Evolutionary conservation across 805 yeast genomes (phyloP), one percentile per base, ranked within the genome.

Genomic region (Sugiyamaella floridensis): DNA sequence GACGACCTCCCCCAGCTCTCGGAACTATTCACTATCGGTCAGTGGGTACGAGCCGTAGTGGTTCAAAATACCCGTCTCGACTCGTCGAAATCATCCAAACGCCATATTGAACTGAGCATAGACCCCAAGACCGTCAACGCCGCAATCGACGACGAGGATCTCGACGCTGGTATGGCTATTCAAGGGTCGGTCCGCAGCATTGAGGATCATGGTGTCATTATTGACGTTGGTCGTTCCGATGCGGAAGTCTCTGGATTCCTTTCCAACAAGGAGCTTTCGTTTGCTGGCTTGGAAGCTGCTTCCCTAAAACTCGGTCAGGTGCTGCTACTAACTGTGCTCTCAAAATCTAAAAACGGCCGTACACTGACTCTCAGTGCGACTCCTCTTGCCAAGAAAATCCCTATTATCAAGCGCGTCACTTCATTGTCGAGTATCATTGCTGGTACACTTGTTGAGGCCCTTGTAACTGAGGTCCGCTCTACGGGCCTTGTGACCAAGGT

Each of bases 131-230:
- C 71, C 43, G 88, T 86, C 11, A 93, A 93, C 64, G 72, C 75
- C 18, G 55, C 71, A 12, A 70, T 89, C 53, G 55, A 49, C 20
- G 77, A 73, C 50, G 78, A 73, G 4, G 89, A 83, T 45, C 68
- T 86, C 47, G 69, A 73, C 5, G 61, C 74, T 26, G 89, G 88
- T 44, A 74, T 79, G 54, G 64, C 85, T 3, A 64, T 93, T 1
- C 99, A 93, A 69, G 90, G 82, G 20, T 75, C 87, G 1, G 81
- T 93, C 19, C 77, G 75, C 56, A 84, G 95, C 46, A 70, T 87
- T 20, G 98, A 93, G 75, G 99, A 93, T 66, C 97, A 89, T 66
- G 99, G 99, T 70, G 78, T 82, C 20, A 79, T 87, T 52, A 70
- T 92, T 43, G 85, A 83, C 60, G 67, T 85, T 41, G 97, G 97